phyloP scores from a whole-genome alignment of 2,329 filamentous ascomycete species.

The Ambrosiella cleistominuta region DNA sequence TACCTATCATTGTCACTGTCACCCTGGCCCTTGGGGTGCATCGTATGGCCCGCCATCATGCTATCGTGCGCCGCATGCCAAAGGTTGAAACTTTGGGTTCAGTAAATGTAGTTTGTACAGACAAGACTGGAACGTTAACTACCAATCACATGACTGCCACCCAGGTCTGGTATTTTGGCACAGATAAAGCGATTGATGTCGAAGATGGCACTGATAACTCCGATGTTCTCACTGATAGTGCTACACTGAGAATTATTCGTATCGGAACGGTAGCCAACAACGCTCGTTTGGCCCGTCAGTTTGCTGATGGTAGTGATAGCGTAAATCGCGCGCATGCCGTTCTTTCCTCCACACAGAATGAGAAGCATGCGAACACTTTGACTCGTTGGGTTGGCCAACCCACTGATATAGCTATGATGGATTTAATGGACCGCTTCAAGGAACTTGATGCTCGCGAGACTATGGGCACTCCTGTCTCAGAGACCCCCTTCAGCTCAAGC shows the following conservation, averaged over 20 bases:
- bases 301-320: conserved; percentile 48
- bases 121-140: conserved; percentile 93
- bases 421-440: conserved; percentile 75
- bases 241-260: conserved; percentile 63
- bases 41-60: conserved; percentile 86
- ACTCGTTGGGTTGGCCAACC: conserved; percentile 94
- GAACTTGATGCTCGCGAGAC: conserved; percentile 83
- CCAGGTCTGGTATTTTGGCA: conserved; percentile 89
- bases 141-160: conserved; percentile 97
- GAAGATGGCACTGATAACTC: conserved; percentile 35
- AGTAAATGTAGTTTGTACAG: conserved; percentile 98
- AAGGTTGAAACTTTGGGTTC: conserved; percentile 95
- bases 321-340: conserved; percentile 39
- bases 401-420: conserved; percentile 92
- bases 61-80: conserved; percentile 86
- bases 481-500: conserved; percentile 92
- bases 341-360: conserved; percentile 64
- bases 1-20: conserved; percentile 96
- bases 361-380: conserved; percentile 27
- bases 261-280: conserved; percentile 97
- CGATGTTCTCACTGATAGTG: conserved; percentile 47
- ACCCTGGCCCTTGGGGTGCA: conserved; percentile 88
- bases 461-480: conserved; percentile 62
- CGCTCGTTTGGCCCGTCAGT: conserved; percentile 57
- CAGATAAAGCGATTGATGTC: conserved; percentile 32